Base-by-base conservation (phyloP, 805 yeast genomes). In the Wickerhamiella lipophila region DNA sequence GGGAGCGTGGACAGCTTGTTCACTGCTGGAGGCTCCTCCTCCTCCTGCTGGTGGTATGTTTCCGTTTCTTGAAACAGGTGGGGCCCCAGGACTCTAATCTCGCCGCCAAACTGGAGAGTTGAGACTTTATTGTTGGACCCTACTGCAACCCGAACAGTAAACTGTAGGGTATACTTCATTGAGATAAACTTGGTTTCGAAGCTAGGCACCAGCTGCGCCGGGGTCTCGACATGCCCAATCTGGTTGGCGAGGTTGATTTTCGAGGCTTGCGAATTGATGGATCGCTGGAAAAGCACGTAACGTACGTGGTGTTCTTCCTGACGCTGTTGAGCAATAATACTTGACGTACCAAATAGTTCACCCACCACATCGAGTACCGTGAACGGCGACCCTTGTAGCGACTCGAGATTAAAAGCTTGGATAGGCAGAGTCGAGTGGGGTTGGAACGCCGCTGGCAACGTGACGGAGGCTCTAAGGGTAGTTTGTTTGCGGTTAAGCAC, bases 121-220 rank as follows among this genome's bases (percentile, higher is more conserved):
- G 19, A 5, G 38, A 32, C 38, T 16, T 32, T 32, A 19, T 32
- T n/a, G 12, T 32, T 32, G 19, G 38, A 32, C 18, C 38, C 38
- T 15, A 32, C 38, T 4, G 42, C 25, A 19, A 38, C 42, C 26
- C 26, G 25, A 9, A 38, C 16, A 5, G 42, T 38, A 19, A 38
- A 19, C n/a, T 22, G 42, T 6, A 38, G 3, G 16, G 6, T 19
- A n/a, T 38, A 38, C 25, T 16, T 13, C 26, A 38, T 11, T 12
- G 42, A 18, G 19, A 38, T 38, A n/a, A 19, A 38, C 26, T 38
- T 38, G n/a, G 42, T 38, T n/a, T 16, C 21, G 26, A 38, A 38
- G n/a, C 27, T 21, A 4, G 42, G 42, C 15, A 38, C 19, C 26
- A 38, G 13, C n/a, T 38, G 15, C 11, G 42, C 15, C 7, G 42